Base-by-base conservation (phyloP, 441 rosid genomes). In the Syzygium malaccense region DNA sequence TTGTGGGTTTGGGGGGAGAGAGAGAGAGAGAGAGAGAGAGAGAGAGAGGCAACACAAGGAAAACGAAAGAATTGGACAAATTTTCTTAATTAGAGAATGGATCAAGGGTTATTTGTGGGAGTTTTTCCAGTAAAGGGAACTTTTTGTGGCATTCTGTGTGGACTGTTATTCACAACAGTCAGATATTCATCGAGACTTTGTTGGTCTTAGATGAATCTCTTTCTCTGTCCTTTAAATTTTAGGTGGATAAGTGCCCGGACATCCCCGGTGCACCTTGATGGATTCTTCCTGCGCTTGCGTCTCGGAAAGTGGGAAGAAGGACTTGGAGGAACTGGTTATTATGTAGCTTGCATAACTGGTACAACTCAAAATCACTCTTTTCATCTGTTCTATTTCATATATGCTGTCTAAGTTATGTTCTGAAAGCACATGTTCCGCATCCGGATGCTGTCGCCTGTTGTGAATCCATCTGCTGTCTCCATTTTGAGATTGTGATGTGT, bases 221-320 rank as follows among this genome's bases (percentile, higher is more conserved):
- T 87, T 68, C 66, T 79, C 71, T 37, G 33, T 58, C 64, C 64
- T 80, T 45, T 57, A 83, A 79, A 51, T 60, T 88, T 88, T 92
- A 97, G 99, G 90, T 98, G 95, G 96, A 93, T 92, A 91, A 93
- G 92, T 85, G 93, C 94, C 33, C 89, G 60, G 45, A 89, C 90
- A 89, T 91, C 98, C 53, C 90, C 91, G 51, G 89, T 92, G 14
- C 92, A 88, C 85, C 99, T 97, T 28, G 90, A 95, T 91, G 99
- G 99, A 19, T 94, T 93, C 88, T 96, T 94, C 90, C 90, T 98
- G 92, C 96, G 99, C 54, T 91, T 97, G 93, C 93, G 98, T 87
- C 93, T 98, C 8, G 96, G 98, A 83, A 96, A 95, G 91, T 93
- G 98, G 99, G 93, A 94, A 88, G 95, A 93, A 86, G 98, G 94